Percentiles rank a stretch among this genome's conserved stretches.
Conservation (phyloP, 768 basidiomycete genomes). For the Tulasnella sp. region DNA sequence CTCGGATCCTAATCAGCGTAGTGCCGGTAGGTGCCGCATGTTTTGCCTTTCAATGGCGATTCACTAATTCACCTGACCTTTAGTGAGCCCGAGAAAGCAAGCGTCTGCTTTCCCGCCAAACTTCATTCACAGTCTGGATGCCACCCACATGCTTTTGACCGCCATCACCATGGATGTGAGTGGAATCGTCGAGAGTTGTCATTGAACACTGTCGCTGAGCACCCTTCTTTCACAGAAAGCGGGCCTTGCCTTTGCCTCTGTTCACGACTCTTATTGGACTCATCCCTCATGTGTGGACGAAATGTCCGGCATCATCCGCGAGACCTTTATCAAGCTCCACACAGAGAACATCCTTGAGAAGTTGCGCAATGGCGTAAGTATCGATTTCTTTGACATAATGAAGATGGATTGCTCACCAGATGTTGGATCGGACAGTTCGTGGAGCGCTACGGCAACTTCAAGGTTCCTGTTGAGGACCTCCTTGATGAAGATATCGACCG, state of each 20-base stretch:
- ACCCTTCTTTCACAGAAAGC: conserved; percentile 43
- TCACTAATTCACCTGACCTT: not conserved
- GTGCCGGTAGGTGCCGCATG: conserved; percentile 45
- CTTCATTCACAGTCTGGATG: conserved; percentile 95
- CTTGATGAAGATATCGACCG: conserved; percentile 15
- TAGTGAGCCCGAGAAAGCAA: conserved; percentile 78
- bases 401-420: not conserved
- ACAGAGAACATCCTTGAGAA: conserved; percentile 72
- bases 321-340: conserved; percentile 89
- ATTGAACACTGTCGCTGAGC: not conserved
- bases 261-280: conserved; percentile 99
- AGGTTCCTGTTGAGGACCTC: conserved; percentile 51
- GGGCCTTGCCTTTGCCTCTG: conserved; percentile 80
- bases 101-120: conserved; percentile 98
- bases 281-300: conserved; percentile 79
- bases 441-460: conserved; percentile 67
- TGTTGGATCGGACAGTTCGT: conserved; percentile 44
- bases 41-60: not conserved
- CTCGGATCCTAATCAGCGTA: conserved; percentile 68
- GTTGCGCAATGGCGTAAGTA: conserved; percentile 63
- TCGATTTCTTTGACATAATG: not conserved
- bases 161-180: conserved; percentile 80
- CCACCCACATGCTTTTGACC: conserved; percentile 97
- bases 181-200: conserved; percentile 7
- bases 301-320: conserved; percentile 84